These are phyloP conservation scores for Coniophora puteana DNA, from an alignment of 1,284 basidiomycete genomes.

Conservation along the genomic window DNA sequence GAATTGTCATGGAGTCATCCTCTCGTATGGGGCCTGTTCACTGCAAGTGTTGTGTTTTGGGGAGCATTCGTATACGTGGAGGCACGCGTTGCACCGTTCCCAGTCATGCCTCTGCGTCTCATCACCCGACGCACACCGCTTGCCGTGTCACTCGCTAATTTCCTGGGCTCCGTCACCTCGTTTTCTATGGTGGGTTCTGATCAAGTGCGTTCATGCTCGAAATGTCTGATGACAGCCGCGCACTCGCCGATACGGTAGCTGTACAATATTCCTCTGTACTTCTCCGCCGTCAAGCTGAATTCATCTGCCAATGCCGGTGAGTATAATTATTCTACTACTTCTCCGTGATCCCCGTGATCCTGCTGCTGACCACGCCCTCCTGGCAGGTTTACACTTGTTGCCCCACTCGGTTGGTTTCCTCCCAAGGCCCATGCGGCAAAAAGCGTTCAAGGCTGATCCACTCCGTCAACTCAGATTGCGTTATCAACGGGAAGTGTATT, in stretches of 20 bases:
- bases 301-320: slow-evolving; percentile 70
- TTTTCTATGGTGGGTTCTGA: slow-evolving; percentile 71
- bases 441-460: too few species aligned
- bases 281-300: slow-evolving; percentile 78
- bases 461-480: slow-evolving; percentile 49
- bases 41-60: slow-evolving; percentile 49
- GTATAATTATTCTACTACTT: slow-evolving; percentile 17
- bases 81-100: slow-evolving; percentile 68
- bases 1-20: slow-evolving; percentile 76
- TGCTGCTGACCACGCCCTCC: slow-evolving; percentile 3
- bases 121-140: slow-evolving; percentile 75
- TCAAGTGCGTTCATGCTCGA: slow-evolving; percentile 3
- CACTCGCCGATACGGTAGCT: slow-evolving; percentile 49
- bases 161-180: slow-evolving; percentile 70
- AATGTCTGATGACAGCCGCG: not conserved
- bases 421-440: not conserved
- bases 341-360: slow-evolving; percentile 3
- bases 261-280: slow-evolving; percentile 88
- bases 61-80: slow-evolving; percentile 72
- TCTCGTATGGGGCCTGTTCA: slow-evolving; percentile 62
- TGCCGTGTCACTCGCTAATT: slow-evolving; percentile 77
- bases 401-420: slow-evolving; percentile 72
- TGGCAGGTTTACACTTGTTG: slow-evolving; percentile 70
- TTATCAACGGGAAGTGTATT: slow-evolving; percentile 79
- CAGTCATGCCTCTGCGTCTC: slow-evolving; percentile 82